Evolutionary conservation across 768 basidiomycete species (phyloP).

Genomic region (Serendipita indica): DNA sequence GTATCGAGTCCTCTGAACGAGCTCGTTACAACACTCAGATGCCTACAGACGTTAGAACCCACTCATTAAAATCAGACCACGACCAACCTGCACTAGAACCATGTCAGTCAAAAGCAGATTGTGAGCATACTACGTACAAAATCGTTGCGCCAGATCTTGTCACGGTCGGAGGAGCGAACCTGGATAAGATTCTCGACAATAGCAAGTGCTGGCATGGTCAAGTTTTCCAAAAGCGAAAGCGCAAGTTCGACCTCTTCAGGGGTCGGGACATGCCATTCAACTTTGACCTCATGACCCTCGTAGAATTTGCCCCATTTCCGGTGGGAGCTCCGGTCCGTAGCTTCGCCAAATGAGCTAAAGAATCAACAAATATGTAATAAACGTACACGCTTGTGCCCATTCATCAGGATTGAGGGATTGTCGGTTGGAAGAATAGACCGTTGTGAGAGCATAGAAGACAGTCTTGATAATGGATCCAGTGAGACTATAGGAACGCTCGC

Average conservation of each 20-base stretch:
- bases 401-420: constrained; percentile 71
- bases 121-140: constrained; percentile 28
- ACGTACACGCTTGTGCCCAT: constrained; percentile 61
- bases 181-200: constrained; percentile 50
- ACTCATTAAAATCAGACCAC: background rate
- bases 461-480: constrained; percentile 65
- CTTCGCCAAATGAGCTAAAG: constrained; percentile 23
- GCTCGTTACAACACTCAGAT: constrained; percentile 55
- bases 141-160: constrained; percentile 54
- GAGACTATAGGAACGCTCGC: constrained; percentile 75
- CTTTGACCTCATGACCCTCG: constrained; percentile 59
- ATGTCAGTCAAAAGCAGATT: constrained; percentile 23
- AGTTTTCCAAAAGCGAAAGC: constrained; percentile 55
- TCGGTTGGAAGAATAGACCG: constrained; percentile 61
- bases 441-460: constrained; percentile 56
- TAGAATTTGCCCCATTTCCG: constrained; percentile 69
- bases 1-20: constrained; percentile 66
- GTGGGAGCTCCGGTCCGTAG: constrained; percentile 47
- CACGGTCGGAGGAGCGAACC: constrained; percentile 39
- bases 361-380: background rate
- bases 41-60: constrained; percentile 25
- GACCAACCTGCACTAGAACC: constrained; percentile 43
- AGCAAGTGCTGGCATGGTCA: constrained; percentile 51
- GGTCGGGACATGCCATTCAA: constrained; percentile 78
- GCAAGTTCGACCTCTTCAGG: constrained; percentile 63